phyloP scores from a whole-genome alignment of 2,329 filamentous ascomycete species.

The Myrmaecium sp. region DNA sequence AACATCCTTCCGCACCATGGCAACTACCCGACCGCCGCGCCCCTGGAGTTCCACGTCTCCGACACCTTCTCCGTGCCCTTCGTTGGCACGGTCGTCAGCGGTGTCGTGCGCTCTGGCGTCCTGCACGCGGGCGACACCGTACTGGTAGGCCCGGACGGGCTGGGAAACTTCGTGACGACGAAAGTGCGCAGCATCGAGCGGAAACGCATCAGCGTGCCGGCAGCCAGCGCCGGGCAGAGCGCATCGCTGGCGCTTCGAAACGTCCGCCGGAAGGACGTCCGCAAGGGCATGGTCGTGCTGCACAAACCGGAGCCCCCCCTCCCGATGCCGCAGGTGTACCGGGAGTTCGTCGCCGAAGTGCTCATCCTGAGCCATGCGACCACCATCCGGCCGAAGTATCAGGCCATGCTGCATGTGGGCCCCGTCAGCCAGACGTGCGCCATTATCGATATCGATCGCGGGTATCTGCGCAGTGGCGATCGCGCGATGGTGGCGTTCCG shows the following conservation, averaged over 20 bases:
- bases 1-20: constrained; percentile 93
- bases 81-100: constrained; percentile 88
- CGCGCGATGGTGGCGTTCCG: constrained; percentile 86
- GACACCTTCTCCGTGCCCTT: constrained; percentile 97
- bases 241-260: constrained; percentile 83
- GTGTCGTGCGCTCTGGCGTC: constrained; percentile 69
- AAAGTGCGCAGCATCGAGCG: constrained; percentile 85
- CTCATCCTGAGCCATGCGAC: constrained; percentile 91
- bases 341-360: constrained; percentile 50
- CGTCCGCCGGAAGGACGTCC: constrained; percentile 75
- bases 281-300: constrained; percentile 95
- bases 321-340: constrained; percentile 32
- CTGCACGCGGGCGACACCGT: constrained; percentile 83
- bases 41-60: constrained; percentile 91
- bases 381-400: constrained; percentile 91
- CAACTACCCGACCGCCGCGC: constrained; percentile 71
- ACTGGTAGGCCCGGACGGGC: constrained; percentile 73
- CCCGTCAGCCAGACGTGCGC: constrained; percentile 90
- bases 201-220: constrained; percentile 77
- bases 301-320: constrained; percentile 58
- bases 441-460: constrained; percentile 95
- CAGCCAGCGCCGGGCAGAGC: constrained; percentile 78
- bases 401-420: constrained; percentile 95
- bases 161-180: constrained; percentile 78
- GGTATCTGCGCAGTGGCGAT: constrained; percentile 86